Conservation (phyloP, 2,329 filamentous ascomycete species). For the Fusarium liriodendri region DNA sequence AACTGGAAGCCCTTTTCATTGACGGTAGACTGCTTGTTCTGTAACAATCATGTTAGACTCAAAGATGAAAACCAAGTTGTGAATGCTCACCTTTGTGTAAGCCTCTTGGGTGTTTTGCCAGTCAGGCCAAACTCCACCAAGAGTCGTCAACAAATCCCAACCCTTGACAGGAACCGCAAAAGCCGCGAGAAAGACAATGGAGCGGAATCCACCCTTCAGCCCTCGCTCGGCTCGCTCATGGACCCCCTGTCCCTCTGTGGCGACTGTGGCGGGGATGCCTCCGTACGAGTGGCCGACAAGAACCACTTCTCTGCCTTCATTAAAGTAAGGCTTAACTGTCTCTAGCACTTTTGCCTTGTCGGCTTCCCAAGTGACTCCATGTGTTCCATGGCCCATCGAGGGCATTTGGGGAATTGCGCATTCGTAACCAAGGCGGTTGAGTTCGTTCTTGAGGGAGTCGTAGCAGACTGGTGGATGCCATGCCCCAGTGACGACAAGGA, state of each 20-base stretch:
- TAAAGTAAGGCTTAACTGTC: conserved; percentile 7
- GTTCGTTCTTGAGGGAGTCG: background rate
- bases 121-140: conserved; percentile 11
- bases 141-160: conserved; percentile 19
- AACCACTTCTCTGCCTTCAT: background rate
- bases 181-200: conserved; percentile 13
- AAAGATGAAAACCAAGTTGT: background rate
- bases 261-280: conserved; percentile 16
- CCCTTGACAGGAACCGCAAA: conserved; percentile 23
- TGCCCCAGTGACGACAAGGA: conserved; percentile 19
- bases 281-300: conserved; percentile 24
- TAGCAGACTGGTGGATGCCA: conserved; percentile 27
- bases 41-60: background rate
- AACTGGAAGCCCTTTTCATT: background rate
- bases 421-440: background rate
- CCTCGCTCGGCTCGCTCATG: background rate
- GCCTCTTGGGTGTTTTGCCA: conserved; percentile 6
- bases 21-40: conserved; percentile 8
- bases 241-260: conserved; percentile 1
- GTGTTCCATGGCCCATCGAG: background rate
- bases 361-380: conserved; percentile 19
- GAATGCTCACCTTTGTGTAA: conserved; percentile 5
- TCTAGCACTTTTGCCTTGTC: conserved; percentile 6
- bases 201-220: conserved; percentile 5
- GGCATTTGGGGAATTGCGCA: conserved; percentile 2